phyloP scores from a whole-genome alignment of 371 early-diverging fungal genomes.

The Mortierella polycephala region DNA sequence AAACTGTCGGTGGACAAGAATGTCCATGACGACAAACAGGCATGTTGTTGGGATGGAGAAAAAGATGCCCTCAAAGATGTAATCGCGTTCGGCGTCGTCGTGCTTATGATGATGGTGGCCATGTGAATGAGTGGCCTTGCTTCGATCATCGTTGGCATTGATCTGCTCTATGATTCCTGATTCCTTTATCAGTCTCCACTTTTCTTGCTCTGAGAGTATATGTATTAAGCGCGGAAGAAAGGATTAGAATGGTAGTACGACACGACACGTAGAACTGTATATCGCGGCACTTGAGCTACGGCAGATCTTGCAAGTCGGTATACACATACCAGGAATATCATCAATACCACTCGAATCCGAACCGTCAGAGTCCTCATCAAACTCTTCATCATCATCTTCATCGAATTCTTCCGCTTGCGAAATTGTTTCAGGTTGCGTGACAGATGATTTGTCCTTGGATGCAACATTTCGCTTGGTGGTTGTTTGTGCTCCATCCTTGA shows the following conservation, averaged over 20 bases:
- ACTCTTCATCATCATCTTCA: constrained; percentile 16
- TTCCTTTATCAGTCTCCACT: constrained; percentile 62
- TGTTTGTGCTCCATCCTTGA: constrained; percentile 6
- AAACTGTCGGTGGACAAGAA: constrained; percentile 68
- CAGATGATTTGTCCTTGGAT: not conserved
- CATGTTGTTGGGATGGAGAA: constrained; percentile 65
- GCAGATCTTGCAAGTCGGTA: not conserved
- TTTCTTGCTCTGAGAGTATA: constrained; percentile 51
- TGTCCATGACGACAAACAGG: constrained; percentile 66
- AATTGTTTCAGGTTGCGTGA: constrained; percentile 11
- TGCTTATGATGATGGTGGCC: constrained; percentile 12
- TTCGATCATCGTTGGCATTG: constrained; percentile 21
- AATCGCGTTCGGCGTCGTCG: constrained; percentile 55
- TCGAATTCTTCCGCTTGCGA: constrained; percentile 10
- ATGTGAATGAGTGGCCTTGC: not conserved
- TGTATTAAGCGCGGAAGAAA: not conserved
- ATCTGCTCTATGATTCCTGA: constrained; percentile 62
- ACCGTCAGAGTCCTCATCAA: constrained; percentile 20
- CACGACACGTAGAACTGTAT: not conserved
- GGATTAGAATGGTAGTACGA: not conserved
- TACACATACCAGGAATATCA: constrained; percentile 30
- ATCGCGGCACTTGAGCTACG: not conserved
- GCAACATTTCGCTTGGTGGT: constrained; percentile 8
- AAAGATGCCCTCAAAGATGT: constrained; percentile 67
- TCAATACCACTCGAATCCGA: constrained; percentile 36